Conservation (phyloP, 306 rosid genomes). For the Parietaria judaica region DNA sequence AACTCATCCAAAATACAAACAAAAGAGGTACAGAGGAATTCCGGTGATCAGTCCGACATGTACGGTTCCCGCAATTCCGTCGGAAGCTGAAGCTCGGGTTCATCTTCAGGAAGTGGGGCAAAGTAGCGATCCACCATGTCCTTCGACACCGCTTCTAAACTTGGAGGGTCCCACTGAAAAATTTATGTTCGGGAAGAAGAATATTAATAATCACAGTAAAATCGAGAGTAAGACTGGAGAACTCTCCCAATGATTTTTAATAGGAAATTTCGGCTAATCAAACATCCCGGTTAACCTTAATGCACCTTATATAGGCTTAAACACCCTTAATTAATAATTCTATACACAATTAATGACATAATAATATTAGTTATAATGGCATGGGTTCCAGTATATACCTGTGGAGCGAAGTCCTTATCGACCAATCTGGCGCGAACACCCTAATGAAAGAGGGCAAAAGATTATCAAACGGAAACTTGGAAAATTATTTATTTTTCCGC, state of each 20-base stretch:
- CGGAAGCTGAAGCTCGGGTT: constrained; percentile 66
- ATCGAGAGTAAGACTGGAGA: too few species aligned
- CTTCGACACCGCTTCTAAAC: constrained; percentile 52
- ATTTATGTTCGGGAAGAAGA: constrained; percentile 14
- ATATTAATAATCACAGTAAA: background rate
- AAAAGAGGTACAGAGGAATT: background rate
- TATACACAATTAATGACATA: background rate
- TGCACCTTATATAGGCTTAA: background rate
- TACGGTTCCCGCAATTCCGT: constrained; percentile 69
- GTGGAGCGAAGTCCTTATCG: constrained; percentile 85
- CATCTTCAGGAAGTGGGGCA: constrained; percentile 44
- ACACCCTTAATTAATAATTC: background rate
- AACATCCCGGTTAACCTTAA: too few species aligned
- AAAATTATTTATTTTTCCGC: background rate
- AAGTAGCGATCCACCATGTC: constrained; percentile 77
- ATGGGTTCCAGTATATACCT: constrained; percentile 33
- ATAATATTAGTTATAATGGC: too few species aligned
- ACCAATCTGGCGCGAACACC: constrained; percentile 85
- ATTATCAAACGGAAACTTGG: background rate
- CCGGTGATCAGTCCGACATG: constrained; percentile 27
- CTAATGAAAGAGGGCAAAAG: constrained; percentile 20
- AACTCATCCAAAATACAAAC: background rate
- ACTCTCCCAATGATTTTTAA: too few species aligned
- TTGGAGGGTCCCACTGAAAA: constrained; percentile 86
- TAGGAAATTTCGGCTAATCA: too few species aligned